Evolutionary conservation across 2,329 filamentous ascomycete species (phyloP).

Genomic region (Acrocalymma vagum): DNA sequence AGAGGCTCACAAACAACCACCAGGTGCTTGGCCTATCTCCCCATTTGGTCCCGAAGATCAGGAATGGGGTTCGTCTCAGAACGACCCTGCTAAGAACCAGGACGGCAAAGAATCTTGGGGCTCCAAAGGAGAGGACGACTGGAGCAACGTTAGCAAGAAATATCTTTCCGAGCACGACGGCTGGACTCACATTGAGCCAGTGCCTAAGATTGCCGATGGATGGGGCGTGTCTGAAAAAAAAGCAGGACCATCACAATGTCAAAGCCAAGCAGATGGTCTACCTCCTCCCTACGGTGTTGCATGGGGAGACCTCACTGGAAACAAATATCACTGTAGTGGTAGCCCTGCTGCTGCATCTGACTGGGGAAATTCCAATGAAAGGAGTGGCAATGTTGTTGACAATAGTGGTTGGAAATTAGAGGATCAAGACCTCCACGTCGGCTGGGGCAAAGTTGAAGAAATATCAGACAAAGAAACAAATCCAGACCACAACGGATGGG

Average conservation of each 20-base stretch:
- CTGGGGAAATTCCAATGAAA: no score
- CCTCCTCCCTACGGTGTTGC: no score
- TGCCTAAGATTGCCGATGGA: constrained; percentile 4
- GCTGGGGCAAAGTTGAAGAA: constrained; percentile 4
- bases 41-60: constrained; percentile 10
- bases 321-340: no score
- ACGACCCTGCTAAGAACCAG: constrained; percentile 25
- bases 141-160: background rate
- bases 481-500: background rate
- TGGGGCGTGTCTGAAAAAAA: no score
- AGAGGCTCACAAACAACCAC: constrained; percentile 19
- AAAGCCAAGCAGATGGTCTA: no score
- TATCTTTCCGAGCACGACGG: constrained; percentile 1
- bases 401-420: no score
- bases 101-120: constrained; percentile 25
- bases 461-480: constrained; percentile 2
- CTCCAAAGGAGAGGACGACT: constrained; percentile 3
- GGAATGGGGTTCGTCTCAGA: constrained; percentile 20
- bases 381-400: no score
- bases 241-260: no score
- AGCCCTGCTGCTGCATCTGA: no score
- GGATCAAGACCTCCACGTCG: no score
- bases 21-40: constrained; percentile 35
- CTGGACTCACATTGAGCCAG: constrained; percentile 7
- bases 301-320: no score